Evolutionary conservation across 768 basidiomycete genomes (phyloP).

Genomic region (Phylloporus rhodoxanthus): DNA sequence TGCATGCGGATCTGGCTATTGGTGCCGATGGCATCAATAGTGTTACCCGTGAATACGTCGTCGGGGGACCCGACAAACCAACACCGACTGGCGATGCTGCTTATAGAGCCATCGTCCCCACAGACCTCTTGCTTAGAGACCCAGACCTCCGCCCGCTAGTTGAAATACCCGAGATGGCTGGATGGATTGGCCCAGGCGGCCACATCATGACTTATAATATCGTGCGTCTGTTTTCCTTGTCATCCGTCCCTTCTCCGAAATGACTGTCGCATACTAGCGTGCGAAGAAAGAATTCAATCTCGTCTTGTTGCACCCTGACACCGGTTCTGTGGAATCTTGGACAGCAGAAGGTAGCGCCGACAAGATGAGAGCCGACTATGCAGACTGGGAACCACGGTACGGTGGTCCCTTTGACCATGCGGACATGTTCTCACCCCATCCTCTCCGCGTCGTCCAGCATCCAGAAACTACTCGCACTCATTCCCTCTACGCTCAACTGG

Average conservation of each 20-base stretch:
- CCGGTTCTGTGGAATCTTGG: conserved; percentile 41
- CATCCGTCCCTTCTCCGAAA: not conserved
- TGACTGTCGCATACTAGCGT: conserved; percentile 16
- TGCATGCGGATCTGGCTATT: conserved; percentile 41
- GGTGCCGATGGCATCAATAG: conserved; percentile 54
- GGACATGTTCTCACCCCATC: conserved; percentile 4
- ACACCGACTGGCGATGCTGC: conserved; percentile 59
- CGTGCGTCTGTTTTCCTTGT: conserved; percentile 24
- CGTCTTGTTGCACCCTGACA: conserved; percentile 39
- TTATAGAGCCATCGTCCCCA: conserved; percentile 50
- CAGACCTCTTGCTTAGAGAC: conserved; percentile 41
- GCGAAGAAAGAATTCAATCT: conserved; percentile 41
- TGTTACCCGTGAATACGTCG: conserved; percentile 40
- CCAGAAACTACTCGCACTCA: conserved; percentile 40
- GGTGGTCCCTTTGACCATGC: conserved; percentile 1
- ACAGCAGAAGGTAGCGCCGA: conserved; percentile 36
- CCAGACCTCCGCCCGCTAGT: conserved; percentile 47
- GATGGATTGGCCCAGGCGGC: conserved; percentile 52
- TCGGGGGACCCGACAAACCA: conserved; percentile 42
- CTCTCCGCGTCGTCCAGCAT: conserved; percentile 27
- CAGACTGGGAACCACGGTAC: conserved; percentile 45
- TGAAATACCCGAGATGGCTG: conserved; percentile 46
- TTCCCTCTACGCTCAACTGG: conserved; percentile 43
- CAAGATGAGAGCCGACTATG: conserved; percentile 44
- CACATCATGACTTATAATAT: conserved; percentile 44